Conservation (phyloP, 192 early-diverging fungal species). For the Cetraspora pellucida region DNA sequence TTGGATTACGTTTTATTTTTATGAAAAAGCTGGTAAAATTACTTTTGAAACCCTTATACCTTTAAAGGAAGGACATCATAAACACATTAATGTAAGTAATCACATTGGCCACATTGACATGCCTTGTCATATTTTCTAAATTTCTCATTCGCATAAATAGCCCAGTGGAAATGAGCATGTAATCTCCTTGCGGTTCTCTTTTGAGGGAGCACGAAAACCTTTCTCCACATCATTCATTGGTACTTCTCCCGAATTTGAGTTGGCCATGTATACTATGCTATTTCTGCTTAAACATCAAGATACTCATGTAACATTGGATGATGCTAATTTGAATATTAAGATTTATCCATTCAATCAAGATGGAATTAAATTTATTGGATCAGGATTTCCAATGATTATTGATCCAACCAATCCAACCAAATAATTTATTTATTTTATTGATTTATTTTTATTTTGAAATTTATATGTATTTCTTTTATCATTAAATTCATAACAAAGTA, state of each 20-base stretch:
- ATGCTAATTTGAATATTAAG: constrained; percentile 22
- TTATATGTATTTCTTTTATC: too few species aligned
- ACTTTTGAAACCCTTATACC: constrained; percentile 10
- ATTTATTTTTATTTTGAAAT: too few species aligned
- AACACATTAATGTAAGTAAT: background rate
- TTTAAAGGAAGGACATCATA: background rate
- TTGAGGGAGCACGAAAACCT: constrained; percentile 13
- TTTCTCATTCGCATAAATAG: too few species aligned
- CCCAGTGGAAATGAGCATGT: constrained; percentile 8
- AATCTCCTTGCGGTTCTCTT: constrained; percentile 15
- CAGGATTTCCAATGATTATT: constrained; percentile 20
- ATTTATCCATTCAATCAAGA: constrained; percentile 2
- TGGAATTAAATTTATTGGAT: constrained; percentile 9
- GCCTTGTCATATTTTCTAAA: too few species aligned
- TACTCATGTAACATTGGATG: background rate
- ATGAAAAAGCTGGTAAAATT: constrained; percentile 21
- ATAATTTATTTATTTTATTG: too few species aligned
- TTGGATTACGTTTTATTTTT: constrained; percentile 29
- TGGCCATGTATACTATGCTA: constrained; percentile 25
- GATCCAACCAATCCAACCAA: too few species aligned
- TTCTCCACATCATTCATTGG: constrained; percentile 31
- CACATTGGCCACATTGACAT: too few species aligned
- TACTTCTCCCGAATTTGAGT: constrained; percentile 35
- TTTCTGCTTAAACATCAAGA: constrained; percentile 4
- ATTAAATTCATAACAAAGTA: too few species aligned